Evolutionary conservation across 352 stramenopile species (phyloP).

Genomic region (Phytophthora litchii): DNA sequence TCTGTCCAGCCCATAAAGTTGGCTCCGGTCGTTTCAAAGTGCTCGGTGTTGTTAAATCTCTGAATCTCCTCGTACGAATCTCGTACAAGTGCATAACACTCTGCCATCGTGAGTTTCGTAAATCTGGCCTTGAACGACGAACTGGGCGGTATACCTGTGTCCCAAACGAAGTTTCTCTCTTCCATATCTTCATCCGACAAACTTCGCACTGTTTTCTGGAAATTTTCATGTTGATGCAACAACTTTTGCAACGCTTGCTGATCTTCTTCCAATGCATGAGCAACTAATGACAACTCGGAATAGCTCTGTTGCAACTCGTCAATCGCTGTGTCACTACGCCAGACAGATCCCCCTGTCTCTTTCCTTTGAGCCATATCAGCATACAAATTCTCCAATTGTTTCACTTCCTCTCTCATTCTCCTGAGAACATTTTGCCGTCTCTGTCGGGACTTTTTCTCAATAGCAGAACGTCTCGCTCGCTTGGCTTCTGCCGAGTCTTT

Average conservation of each 20-base stretch:
- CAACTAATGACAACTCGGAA: slow-evolving; percentile 45
- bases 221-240: slow-evolving; percentile 40
- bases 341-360: slow-evolving; percentile 3
- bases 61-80: slow-evolving; percentile 61
- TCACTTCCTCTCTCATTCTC: slow-evolving; percentile 59
- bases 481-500: slow-evolving; percentile 29
- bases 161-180: slow-evolving; percentile 19
- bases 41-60: slow-evolving; percentile 35
- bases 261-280: slow-evolving; percentile 48
- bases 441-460: slow-evolving; percentile 66
- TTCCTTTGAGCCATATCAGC: slow-evolving; percentile 32
- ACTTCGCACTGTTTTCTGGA: slow-evolving; percentile 33
- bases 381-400: slow-evolving; percentile 56
- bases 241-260: slow-evolving; percentile 37
- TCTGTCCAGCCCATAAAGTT: slow-evolving; percentile 68
- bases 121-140: slow-evolving; percentile 53
- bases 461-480: slow-evolving; percentile 59
- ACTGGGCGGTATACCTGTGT: slow-evolving; percentile 40
- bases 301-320: slow-evolving; percentile 34
- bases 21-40: slow-evolving; percentile 44
- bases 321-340: not conserved
- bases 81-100: slow-evolving; percentile 57
- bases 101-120: slow-evolving; percentile 18
- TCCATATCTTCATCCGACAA: slow-evolving; percentile 23
- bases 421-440: slow-evolving; percentile 31